Conservation (phyloP, 1,284 basidiomycete species). For the Mycena citricolor region DNA sequence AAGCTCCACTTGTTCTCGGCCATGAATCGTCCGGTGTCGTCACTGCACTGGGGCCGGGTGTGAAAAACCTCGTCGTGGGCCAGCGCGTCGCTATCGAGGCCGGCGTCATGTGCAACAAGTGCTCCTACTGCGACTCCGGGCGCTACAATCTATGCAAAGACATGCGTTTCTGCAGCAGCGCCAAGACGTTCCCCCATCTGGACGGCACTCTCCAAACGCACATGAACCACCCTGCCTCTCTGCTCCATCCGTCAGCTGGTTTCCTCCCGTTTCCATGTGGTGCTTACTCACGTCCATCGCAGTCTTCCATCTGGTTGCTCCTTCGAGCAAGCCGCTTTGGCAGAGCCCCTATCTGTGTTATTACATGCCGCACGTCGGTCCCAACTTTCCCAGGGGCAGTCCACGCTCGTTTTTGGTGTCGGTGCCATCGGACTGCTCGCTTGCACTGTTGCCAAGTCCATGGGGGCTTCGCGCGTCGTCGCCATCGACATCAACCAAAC, state of each 20-base stretch:
- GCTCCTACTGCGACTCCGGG: slow-evolving; percentile 67
- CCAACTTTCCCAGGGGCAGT: slow-evolving; percentile 41
- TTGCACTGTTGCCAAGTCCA: slow-evolving; percentile 72
- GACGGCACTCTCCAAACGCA: slow-evolving; percentile 88
- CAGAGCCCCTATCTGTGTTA: slow-evolving; percentile 89
- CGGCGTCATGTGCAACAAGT: slow-evolving; percentile 82
- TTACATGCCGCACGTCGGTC: slow-evolving; percentile 81
- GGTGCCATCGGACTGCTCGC: slow-evolving; percentile 92
- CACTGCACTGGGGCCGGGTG: slow-evolving; percentile 69
- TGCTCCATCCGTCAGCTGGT: slow-evolving; percentile 79
- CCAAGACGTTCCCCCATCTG: slow-evolving; percentile 90
- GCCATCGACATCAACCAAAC: slow-evolving; percentile 85
- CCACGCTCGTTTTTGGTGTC: slow-evolving; percentile 86
- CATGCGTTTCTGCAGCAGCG: slow-evolving; percentile 87
- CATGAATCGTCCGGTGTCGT: slow-evolving; percentile 89
- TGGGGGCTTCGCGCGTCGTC: slow-evolving; percentile 70
- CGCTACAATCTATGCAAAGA: slow-evolving; percentile 92
- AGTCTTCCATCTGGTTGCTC: slow-evolving; percentile 79
- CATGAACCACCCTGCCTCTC: slow-evolving; percentile 86
- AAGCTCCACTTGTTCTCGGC: slow-evolving; percentile 82
- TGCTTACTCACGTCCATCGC: slow-evolving; percentile 18
- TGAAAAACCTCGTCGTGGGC: slow-evolving; percentile 69
- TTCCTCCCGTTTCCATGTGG: slow-evolving; percentile 5
- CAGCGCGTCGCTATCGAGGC: slow-evolving; percentile 94
- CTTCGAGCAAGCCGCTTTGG: slow-evolving; percentile 80